Conservation (phyloP, 495 filamentous ascomycete species). For the Opeltia flavorubescens region DNA sequence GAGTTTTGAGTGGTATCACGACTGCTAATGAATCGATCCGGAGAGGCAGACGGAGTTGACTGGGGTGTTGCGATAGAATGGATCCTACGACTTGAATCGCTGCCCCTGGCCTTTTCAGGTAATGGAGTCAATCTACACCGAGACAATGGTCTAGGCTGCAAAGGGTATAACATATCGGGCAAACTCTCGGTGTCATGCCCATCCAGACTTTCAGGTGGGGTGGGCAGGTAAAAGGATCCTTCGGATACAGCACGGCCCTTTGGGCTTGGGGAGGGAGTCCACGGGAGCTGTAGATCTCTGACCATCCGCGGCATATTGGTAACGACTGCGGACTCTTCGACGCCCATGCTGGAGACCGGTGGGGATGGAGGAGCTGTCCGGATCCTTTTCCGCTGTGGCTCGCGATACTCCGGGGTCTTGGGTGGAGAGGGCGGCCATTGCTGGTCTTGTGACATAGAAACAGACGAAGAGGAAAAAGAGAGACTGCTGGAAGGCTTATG, state of each 20-base stretch:
- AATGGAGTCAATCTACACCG: not conserved
- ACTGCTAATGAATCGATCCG: slow-evolving; percentile 58
- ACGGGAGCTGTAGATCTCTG: not conserved
- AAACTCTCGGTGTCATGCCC: not conserved
- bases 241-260: not conserved
- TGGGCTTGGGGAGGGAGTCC: not conserved
- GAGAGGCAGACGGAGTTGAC: slow-evolving; percentile 17
- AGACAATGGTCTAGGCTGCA: slow-evolving; percentile 5
- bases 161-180: not conserved
- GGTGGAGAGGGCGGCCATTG: not conserved
- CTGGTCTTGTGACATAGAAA: not conserved
- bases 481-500: not conserved
- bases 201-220: not conserved
- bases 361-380: not conserved
- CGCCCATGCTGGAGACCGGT: too few relatives aligned
- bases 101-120: not conserved
- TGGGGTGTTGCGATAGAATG: slow-evolving; percentile 1
- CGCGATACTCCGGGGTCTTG: not conserved
- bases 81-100: not conserved
- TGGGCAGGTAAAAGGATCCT: not conserved
- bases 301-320: not conserved
- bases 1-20: slow-evolving; percentile 30
- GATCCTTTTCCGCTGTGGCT: not conserved
- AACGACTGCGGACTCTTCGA: too few relatives aligned
- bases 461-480: slow-evolving; percentile 1